Percentiles rank a stretch among this genome's conserved stretches.
Evolutionary conservation across 1,284 basidiomycete species (phyloP).

Genomic region (Uromyces viciae-fabae): DNA sequence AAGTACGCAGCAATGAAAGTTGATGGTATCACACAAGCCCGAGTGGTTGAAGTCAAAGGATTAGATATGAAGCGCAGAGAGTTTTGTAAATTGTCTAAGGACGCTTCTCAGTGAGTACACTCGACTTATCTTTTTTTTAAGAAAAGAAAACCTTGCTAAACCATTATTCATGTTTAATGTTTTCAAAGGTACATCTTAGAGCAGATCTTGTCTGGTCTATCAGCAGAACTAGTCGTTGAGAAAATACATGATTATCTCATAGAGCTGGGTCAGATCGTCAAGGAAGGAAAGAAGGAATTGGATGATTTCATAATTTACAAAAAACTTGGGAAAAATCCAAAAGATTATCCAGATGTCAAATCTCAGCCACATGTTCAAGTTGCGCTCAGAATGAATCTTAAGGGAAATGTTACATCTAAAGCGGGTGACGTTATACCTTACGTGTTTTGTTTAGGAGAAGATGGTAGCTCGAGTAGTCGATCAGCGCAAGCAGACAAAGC

Average conservation of each 20-base stretch:
- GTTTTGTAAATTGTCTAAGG: slow-evolving; percentile 86
- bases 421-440: slow-evolving; percentile 94
- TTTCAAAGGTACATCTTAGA: slow-evolving; percentile 72
- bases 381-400: slow-evolving; percentile 81
- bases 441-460: slow-evolving; percentile 79
- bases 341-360: slow-evolving; percentile 94
- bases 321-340: slow-evolving; percentile 87
- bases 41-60: slow-evolving; percentile 76
- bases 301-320: slow-evolving; percentile 96
- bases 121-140: not conserved
- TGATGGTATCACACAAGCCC: slow-evolving; percentile 55
- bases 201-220: slow-evolving; percentile 84
- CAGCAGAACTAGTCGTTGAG: slow-evolving; percentile 82
- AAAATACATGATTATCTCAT: slow-evolving; percentile 88
- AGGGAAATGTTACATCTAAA: slow-evolving; percentile 69
- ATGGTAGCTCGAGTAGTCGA: slow-evolving; percentile 67
- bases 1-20: slow-evolving; percentile 97
- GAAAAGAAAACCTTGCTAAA: not conserved
- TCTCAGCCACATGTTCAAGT: slow-evolving; percentile 91
- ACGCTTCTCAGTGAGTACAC: slow-evolving; percentile 73
- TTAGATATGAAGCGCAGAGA: slow-evolving; percentile 98
- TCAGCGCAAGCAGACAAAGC: slow-evolving; percentile 83
- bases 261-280: slow-evolving; percentile 70
- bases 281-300: slow-evolving; percentile 69
- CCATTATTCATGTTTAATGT: not conserved